Conservation (phyloP, 1,139 yeast species). For the Pichia sp. region DNA sequence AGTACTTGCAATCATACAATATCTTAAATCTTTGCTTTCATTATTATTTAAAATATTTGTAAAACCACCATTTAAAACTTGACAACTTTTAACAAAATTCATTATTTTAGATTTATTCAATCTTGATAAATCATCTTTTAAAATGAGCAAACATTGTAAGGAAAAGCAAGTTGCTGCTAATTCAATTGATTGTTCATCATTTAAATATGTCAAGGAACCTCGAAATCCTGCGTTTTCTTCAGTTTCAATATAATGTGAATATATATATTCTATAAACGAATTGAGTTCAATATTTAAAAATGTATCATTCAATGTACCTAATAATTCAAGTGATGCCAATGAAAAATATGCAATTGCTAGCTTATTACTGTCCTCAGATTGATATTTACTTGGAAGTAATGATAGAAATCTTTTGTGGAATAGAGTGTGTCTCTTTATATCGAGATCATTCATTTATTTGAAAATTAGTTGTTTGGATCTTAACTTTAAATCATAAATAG, state of each 20-base stretch:
- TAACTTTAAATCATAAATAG: no score
- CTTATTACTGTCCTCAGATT: conserved; percentile 60
- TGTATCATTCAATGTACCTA: conserved; percentile 34
- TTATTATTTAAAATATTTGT: conserved; percentile 43
- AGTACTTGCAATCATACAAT: conserved; percentile 67
- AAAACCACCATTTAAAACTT: conserved; percentile 49
- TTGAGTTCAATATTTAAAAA: conserved; percentile 23
- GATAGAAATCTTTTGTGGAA: conserved; percentile 47
- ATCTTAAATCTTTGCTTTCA: conserved; percentile 70
- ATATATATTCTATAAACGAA: conserved; percentile 41
- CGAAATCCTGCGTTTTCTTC: conserved; percentile 43
- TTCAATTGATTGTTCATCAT: conserved; percentile 49
- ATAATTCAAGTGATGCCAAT: conserved; percentile 52
- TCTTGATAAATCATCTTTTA: conserved; percentile 37
- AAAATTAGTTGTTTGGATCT: no score
- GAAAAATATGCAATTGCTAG: conserved; percentile 63
- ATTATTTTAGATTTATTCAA: conserved; percentile 43
- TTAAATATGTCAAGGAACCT: conserved; percentile 38
- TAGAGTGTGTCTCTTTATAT: conserved; percentile 37
- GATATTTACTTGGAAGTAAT: conserved; percentile 44
- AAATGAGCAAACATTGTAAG: conserved; percentile 42
- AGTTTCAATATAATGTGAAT: conserved; percentile 38
- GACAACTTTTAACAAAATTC: conserved; percentile 49
- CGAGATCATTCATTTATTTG: conserved; percentile 8
- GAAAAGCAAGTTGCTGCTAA: conserved; percentile 68